A percentile compares a stretch with the other conserved stretches of the same genome.
phyloP scores from a whole-genome alignment of 108 stramenopile genomes.

The Fragilariopsis cylindrus region DNA sequence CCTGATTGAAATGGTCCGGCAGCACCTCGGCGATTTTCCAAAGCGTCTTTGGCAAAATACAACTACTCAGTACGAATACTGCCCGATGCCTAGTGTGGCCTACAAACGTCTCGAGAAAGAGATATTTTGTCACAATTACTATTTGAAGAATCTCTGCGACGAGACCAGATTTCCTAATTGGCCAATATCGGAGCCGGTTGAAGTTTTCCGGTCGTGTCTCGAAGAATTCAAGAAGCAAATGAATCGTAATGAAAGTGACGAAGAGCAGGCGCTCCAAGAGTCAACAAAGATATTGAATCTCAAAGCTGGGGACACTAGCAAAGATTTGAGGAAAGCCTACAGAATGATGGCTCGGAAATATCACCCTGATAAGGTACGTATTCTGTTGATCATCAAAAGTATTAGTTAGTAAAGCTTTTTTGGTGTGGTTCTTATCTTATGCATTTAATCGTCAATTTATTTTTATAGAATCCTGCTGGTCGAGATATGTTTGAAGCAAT shows the following conservation, averaged over 20 bases:
- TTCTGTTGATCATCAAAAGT: no score
- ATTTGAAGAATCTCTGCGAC: slow-evolving; percentile 75
- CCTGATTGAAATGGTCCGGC: slow-evolving; percentile 70
- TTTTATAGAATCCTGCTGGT: slow-evolving; percentile 55
- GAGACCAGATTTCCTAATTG: slow-evolving; percentile 76
- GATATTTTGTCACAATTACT: slow-evolving; percentile 83
- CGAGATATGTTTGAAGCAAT: slow-evolving; percentile 81
- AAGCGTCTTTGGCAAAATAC: slow-evolving; percentile 70
- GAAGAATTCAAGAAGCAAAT: slow-evolving; percentile 69
- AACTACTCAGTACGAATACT: slow-evolving; percentile 70
- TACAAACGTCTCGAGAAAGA: slow-evolving; percentile 75
- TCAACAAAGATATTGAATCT: slow-evolving; percentile 54
- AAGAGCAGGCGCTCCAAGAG: slow-evolving; percentile 52
- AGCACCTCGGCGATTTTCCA: slow-evolving; percentile 88
- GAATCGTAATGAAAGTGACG: slow-evolving; percentile 45
- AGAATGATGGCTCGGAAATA: slow-evolving; percentile 63
- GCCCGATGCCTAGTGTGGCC: slow-evolving; percentile 68
- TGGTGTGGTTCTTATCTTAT: slow-evolving; percentile 5
- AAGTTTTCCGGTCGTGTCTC: slow-evolving; percentile 65
- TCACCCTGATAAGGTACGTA: slow-evolving; percentile 68
- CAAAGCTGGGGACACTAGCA: slow-evolving; percentile 46
- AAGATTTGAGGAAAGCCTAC: slow-evolving; percentile 65
- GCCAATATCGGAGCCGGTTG: slow-evolving; percentile 77
- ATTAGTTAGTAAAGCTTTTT: neutral
- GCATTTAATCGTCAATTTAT: neutral